Conservation (phyloP, 2,329 filamentous ascomycete species). For the Botrytis hyacinthi region DNA sequence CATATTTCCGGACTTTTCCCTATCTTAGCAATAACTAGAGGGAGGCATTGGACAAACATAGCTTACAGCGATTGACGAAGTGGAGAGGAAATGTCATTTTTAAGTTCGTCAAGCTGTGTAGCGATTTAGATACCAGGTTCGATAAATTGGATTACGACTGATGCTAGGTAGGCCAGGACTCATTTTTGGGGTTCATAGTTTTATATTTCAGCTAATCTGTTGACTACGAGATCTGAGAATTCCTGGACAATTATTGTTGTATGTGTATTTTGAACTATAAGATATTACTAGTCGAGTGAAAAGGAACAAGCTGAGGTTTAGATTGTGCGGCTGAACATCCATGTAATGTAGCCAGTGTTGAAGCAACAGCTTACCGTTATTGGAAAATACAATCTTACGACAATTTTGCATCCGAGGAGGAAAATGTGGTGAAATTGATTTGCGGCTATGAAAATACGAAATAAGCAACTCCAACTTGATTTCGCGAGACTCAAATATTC, state of each 20-base stretch:
- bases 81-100: conserved; percentile 11
- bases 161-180: conserved; percentile 26
- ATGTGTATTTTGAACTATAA: not conserved
- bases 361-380: not conserved
- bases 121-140: conserved; percentile 9
- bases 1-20: no score
- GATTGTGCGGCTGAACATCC: not conserved
- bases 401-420: not conserved
- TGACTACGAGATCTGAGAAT: not conserved
- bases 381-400: not conserved
- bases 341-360: no score
- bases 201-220: not conserved
- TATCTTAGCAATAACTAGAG: conserved; percentile 14
- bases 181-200: not conserved
- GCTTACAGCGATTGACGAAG: conserved; percentile 24
- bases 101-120: conserved; percentile 23
- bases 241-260: fast-evolving
- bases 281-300: not conserved
- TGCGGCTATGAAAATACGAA: no score
- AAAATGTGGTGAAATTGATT: not conserved
- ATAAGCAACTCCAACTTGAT: not conserved
- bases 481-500: not conserved
- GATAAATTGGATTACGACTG: conserved; percentile 5
- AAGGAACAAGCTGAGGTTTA: no score
- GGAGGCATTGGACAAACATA: conserved; percentile 18